phyloP scores from a whole-genome alignment of 805 yeast species.

The Lipomyces chichibuensis region DNA sequence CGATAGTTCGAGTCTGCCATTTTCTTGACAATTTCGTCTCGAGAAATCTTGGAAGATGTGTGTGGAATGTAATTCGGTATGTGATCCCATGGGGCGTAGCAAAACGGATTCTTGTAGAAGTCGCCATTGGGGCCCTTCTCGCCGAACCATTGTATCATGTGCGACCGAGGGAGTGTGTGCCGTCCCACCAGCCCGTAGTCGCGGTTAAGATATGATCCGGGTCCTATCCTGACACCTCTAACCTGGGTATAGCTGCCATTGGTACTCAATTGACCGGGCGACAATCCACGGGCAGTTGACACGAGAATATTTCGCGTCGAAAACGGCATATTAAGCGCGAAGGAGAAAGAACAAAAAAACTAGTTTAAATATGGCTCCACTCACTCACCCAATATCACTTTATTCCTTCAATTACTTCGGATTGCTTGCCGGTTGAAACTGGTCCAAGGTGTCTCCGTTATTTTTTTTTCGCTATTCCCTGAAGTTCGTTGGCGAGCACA shows the following conservation, averaged over 20 bases:
- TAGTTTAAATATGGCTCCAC: neutral
- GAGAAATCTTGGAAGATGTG: neutral
- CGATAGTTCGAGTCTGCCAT: constrained; percentile 39
- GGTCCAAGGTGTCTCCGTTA: neutral
- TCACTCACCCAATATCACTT: neutral
- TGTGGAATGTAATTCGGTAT: constrained; percentile 34
- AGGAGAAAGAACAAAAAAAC: neutral
- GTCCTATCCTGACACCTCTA: constrained; percentile 6
- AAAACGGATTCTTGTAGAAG: constrained; percentile 16
- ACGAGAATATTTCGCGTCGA: neutral
- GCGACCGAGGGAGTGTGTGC: constrained; percentile 24
- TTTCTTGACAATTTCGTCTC: neutral
- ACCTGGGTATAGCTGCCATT: neutral
- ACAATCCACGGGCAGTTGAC: neutral
- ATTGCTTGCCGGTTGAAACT: neutral
- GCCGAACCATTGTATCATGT: constrained; percentile 36
- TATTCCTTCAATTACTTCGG: neutral
- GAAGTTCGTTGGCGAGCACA: neutral
- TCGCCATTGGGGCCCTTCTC: constrained; percentile 35
- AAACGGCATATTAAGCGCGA: neutral
- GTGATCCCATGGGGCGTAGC: constrained; percentile 34
- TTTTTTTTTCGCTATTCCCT: neutral
- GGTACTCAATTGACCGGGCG: neutral
- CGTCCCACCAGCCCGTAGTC: constrained; percentile 1
- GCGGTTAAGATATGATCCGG: constrained; percentile 14